phyloP scores from a whole-genome alignment of 768 basidiomycete genomes.

The Russula vinacea region DNA sequence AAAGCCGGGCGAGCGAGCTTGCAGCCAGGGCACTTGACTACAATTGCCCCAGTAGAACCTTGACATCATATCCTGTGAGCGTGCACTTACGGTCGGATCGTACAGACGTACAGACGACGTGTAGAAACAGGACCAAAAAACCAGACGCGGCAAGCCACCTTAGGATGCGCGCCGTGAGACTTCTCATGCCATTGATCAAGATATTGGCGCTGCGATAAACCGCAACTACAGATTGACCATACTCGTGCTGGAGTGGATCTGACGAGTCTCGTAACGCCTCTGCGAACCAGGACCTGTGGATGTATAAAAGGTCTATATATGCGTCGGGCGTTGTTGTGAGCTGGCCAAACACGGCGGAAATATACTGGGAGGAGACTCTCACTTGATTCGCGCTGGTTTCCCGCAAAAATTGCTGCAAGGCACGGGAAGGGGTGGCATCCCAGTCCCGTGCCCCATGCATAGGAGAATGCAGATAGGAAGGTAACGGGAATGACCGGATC shows the following conservation, averaged over 20 bases:
- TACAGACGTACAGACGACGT: slow-evolving; percentile 45
- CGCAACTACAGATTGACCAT: slow-evolving; percentile 46
- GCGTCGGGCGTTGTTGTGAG: background rate
- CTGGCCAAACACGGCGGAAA: background rate
- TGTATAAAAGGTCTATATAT: slow-evolving; percentile 32
- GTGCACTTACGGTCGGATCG: background rate
- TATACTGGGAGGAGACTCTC: slow-evolving; percentile 31
- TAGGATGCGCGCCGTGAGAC: slow-evolving; percentile 41
- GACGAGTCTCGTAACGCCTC: slow-evolving; percentile 45
- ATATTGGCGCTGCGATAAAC: slow-evolving; percentile 45
- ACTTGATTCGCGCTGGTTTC: slow-evolving; percentile 48
- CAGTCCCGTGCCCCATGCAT: slow-evolving; percentile 39
- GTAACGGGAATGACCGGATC: slow-evolving; percentile 50
- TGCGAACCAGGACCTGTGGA: slow-evolving; percentile 49
- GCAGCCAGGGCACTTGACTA: slow-evolving; percentile 47
- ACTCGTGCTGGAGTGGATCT: slow-evolving; percentile 45
- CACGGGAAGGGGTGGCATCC: slow-evolving; percentile 40
- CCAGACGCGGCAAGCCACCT: slow-evolving; percentile 40
- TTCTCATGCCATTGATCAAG: slow-evolving; percentile 42
- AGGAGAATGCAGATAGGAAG: slow-evolving; percentile 45
- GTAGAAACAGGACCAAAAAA: slow-evolving; percentile 53
- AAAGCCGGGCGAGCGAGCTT: slow-evolving; percentile 42
- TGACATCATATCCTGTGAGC: background rate
- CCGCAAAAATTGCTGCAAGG: slow-evolving; percentile 48
- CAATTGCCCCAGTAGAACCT: slow-evolving; percentile 50